Evolutionary conservation across 257 asterid genomes (phyloP).

Genomic region (Primulina tabacum): DNA sequence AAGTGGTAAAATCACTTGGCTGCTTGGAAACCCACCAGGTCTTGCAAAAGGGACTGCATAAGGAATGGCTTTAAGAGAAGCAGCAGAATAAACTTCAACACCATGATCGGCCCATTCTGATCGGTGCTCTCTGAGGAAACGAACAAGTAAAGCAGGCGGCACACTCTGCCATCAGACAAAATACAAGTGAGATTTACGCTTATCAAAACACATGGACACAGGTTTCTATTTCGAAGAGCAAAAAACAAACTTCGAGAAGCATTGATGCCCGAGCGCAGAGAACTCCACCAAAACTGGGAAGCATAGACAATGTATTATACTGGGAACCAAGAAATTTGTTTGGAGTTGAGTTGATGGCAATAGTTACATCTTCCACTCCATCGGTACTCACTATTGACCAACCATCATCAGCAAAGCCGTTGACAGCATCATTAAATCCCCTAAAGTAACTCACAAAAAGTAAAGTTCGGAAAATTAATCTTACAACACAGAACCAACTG

Average conservation of each 20-base stretch:
- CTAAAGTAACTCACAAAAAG: constrained; percentile 28
- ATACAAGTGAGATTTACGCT: neutral
- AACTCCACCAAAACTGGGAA: constrained; percentile 79
- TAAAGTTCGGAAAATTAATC: too few species aligned
- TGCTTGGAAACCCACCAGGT: constrained; percentile 65
- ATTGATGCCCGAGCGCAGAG: constrained; percentile 93
- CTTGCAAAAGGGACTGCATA: constrained; percentile 67
- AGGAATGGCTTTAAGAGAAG: constrained; percentile 67
- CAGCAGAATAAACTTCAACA: constrained; percentile 75
- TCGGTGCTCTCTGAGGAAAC: constrained; percentile 86
- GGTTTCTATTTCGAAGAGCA: neutral
- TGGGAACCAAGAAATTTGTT: constrained; percentile 77
- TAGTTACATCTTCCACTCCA: constrained; percentile 82
- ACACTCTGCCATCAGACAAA: constrained; percentile 52
- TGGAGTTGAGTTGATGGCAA: constrained; percentile 75
- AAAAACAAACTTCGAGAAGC: constrained; percentile 77
- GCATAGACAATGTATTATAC: constrained; percentile 57
- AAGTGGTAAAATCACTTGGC: constrained; percentile 74
- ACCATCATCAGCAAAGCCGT: constrained; percentile 94
- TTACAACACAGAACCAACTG: neutral
- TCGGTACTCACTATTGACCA: constrained; percentile 86
- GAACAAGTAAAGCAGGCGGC: constrained; percentile 77
- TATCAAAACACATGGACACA: neutral
- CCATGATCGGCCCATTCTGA: constrained; percentile 93
- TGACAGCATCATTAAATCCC: constrained; percentile 95